A percentile compares a stretch with the other conserved stretches of the same genome.
Evolutionary conservation across 2,329 filamentous ascomycete genomes (phyloP).

Genomic region (Podosphaera fusca): DNA sequence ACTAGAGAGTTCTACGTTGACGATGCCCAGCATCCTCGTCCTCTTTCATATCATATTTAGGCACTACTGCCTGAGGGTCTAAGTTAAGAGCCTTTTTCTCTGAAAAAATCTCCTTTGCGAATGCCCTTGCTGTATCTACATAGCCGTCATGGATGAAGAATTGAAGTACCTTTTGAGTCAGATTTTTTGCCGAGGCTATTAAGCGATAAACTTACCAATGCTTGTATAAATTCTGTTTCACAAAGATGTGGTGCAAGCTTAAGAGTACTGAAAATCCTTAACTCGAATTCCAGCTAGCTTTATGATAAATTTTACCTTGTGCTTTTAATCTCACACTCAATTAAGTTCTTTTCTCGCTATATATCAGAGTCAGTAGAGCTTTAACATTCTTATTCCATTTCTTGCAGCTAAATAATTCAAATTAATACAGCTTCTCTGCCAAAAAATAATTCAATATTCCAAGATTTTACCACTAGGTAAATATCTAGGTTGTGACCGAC

Average conservation of each 20-base stretch:
- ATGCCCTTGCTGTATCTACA: conserved; percentile 74
- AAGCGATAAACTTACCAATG: conserved; percentile 30
- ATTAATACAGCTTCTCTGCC: neutral
- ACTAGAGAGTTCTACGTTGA: conserved; percentile 39
- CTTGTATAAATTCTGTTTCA: conserved; percentile 61
- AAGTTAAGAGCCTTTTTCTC: conserved; percentile 49
- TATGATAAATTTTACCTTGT: conserved; percentile 18
- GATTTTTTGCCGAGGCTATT: conserved; percentile 1
- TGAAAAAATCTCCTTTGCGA: conserved; percentile 55
- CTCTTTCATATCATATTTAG: conserved; percentile 45
- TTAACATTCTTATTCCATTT: neutral
- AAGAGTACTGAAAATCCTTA: conserved; percentile 16
- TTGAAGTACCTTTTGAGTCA: conserved; percentile 35
- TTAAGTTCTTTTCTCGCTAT: conserved; percentile 13
- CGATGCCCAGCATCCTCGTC: conserved; percentile 71
- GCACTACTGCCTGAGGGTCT: conserved; percentile 27
- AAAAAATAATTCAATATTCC: neutral
- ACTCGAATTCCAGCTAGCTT: neutral
- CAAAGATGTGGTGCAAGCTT: conserved; percentile 33
- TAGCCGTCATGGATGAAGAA: conserved; percentile 91
- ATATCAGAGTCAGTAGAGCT: conserved; percentile 3
- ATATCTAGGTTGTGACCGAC: neutral
- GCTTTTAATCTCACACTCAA: conserved; percentile 26
- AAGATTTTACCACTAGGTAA: neutral
- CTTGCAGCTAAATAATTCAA: no score